These are phyloP conservation scores for Purshia tridentata DNA, from an alignment of 306 rosid species.

Conservation along the genomic window DNA sequence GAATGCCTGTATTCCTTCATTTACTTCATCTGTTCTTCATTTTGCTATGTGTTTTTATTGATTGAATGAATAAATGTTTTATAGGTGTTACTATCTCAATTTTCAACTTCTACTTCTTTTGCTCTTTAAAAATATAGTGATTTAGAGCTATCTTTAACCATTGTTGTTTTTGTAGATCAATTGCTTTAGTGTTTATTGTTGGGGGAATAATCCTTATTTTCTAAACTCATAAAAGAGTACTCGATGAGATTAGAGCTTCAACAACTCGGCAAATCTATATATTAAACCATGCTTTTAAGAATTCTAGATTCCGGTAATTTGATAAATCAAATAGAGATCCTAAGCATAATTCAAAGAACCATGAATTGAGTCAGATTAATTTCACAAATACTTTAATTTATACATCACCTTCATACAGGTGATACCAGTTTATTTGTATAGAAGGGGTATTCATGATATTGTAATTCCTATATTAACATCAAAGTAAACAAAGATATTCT, in stretches of 20 bases:
- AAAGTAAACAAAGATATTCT: neutral
- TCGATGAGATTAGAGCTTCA: slow-evolving; percentile 73
- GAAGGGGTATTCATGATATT: neutral
- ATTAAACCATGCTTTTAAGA: slow-evolving; percentile 15
- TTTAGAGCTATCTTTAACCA: too few relatives aligned
- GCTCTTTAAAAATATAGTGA: too few relatives aligned
- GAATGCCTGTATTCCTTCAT: too few relatives aligned
- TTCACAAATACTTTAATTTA: neutral
- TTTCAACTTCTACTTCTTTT: too few relatives aligned
- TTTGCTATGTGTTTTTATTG: too few relatives aligned
- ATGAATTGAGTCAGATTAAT: neutral
- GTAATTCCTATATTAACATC: neutral
- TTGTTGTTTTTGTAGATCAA: too few relatives aligned
- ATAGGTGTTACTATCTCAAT: too few relatives aligned
- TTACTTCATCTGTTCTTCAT: too few relatives aligned
- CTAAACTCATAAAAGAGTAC: slow-evolving; percentile 79
- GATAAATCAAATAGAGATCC: neutral
- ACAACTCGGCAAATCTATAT: slow-evolving; percentile 45
- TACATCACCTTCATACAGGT: neutral
- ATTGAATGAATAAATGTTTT: too few relatives aligned
- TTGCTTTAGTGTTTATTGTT: too few relatives aligned
- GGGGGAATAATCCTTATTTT: slow-evolving; percentile 88
- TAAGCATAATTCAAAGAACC: neutral
- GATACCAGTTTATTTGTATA: neutral
- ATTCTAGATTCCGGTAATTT: neutral